phyloP scores from a whole-genome alignment of 345 rosid species.

The Carallia pectinifolia region DNA sequence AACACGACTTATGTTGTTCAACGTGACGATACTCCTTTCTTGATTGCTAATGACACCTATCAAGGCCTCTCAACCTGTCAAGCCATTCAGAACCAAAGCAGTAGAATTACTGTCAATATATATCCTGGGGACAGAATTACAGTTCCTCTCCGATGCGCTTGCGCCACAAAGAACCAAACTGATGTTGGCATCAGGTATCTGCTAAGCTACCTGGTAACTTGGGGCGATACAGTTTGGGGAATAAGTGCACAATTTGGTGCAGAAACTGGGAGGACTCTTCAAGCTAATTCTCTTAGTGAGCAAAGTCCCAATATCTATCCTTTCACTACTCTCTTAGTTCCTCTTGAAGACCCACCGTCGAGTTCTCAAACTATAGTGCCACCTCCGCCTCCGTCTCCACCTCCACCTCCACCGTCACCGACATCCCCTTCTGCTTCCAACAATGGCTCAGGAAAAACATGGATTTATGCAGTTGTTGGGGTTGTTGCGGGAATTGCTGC shows the following conservation, averaged over 20 bases:
- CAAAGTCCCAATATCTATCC: conserved; percentile 9
- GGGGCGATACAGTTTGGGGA: neutral
- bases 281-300: conserved; percentile 29
- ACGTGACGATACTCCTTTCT: conserved; percentile 17
- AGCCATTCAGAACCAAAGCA: conserved; percentile 48
- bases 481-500: conserved; percentile 46
- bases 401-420: conserved; percentile 24
- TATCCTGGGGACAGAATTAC: conserved; percentile 32
- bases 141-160: conserved; percentile 52
- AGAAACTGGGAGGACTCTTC: conserved; percentile 16
- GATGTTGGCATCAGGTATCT: conserved; percentile 34
- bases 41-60: conserved; percentile 52
- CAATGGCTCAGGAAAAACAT: conserved; percentile 37
- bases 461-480: conserved; percentile 57
- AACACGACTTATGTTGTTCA: conserved; percentile 50
- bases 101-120: conserved; percentile 19
- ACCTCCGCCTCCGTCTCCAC: conserved; percentile 7
- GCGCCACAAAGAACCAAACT: conserved; percentile 38
- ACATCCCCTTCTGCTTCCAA: conserved; percentile 20
- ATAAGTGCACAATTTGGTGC: conserved; percentile 22
- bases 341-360: conserved; percentile 30
- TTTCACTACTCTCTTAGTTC: conserved; percentile 35
- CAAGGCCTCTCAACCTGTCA: conserved; percentile 85
- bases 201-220: conserved; percentile 21
- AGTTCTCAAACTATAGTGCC: conserved; percentile 31